Base-by-base conservation (phyloP, 2,329 filamentous ascomycete genomes). In the Colletotrichum somersetense region DNA sequence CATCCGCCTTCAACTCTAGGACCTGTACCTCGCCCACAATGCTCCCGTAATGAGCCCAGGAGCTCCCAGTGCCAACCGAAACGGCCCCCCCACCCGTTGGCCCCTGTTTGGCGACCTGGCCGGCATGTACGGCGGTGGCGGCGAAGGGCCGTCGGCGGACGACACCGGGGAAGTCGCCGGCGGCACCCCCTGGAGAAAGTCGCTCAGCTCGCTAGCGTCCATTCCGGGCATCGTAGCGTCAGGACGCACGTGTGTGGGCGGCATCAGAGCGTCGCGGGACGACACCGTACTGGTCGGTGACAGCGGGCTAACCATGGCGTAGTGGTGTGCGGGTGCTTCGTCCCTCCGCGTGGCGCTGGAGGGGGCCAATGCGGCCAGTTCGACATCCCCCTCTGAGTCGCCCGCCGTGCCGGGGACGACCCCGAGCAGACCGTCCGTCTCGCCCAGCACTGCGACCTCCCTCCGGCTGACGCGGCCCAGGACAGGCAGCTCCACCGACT, bases 91-190 rank as follows among this genome's bases (percentile, higher is more conserved):
- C 23, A 38, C 8, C 11, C 52, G 40, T 18, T 65, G 70, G 6
- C 40, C 66, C 35, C 59, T 61, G 16, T 38, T 59, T 12, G 65
- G 7, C 20, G 58, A 53, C 14, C 40, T 61, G 23, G 70, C 56
- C 26, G 67, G 57, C 35, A 73, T 20, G 30, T 73, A 73, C 20
- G 71, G 71, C 23, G 71, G 67, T 30, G 71, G 71, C 11, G 71
- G 71, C 4, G 67, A 67, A n/a, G 66, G 55, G 52, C 56, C 63
- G 14, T 67, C 52, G 12, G 44, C 35, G 26, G 66, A 71, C 18
- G 67, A 66, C 42, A 52, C 71, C 16, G 67, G 38, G 26, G 55
- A 12, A 10, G 66, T 58, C 44, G 58, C 57, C 20, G 67, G 62
- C 14, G 59, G 40, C 20, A 42, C 71, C 7, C 67, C 71, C 30